Evolutionary conservation across 768 basidiomycete species (phyloP), one percentile per base, ranked within the genome.

Genomic region (Boletus sensibilis): DNA sequence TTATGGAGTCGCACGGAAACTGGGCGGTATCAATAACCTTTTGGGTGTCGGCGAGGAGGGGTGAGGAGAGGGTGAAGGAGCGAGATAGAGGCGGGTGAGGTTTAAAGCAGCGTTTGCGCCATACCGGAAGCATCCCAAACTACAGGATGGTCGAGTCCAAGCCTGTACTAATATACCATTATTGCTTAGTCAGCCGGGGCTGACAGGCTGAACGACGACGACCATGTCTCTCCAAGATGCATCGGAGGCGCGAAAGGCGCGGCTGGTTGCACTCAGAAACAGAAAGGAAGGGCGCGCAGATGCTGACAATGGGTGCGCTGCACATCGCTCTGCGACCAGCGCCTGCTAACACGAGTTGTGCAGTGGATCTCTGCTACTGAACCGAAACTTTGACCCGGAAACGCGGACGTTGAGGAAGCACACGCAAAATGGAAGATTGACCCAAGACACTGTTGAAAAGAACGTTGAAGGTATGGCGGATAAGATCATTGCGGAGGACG

Each of bases 311-410:
- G 68, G 76, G 83, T 81, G 67, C 61, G 84, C 55, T 53, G 67
- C 21, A 34, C 25, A 9, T 37, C 3, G 35, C 21, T 45, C 27
- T 44, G 27, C 18, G 16, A 50, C 33, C 33, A n/a, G 37, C 16
- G 29, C 41, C 39, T 49, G 47, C 49, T 56, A 38, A 76, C 65
- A 42, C 48, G 64, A 31, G 35, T 38, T 10, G 41, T 27, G 55
- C 65, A 71, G 74, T 42, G 80, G 79, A 60, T 76, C 84, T 13
- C 66, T 86, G 50, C 74, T 92, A 33, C 82, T 83, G 62, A 82
- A 75, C 60, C 84, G 96, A 35, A 95, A 95, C 66, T 98, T 90
- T 71, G 96, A 98, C 73, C 93, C 94, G 2, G 85, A 86, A 62
- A 90, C 92, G 29, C 84, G 89, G 56, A 90, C 87, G 50, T 72